phyloP scores from a whole-genome alignment of 2,329 filamentous ascomycete species.

The Ophiobolus disseminans region DNA sequence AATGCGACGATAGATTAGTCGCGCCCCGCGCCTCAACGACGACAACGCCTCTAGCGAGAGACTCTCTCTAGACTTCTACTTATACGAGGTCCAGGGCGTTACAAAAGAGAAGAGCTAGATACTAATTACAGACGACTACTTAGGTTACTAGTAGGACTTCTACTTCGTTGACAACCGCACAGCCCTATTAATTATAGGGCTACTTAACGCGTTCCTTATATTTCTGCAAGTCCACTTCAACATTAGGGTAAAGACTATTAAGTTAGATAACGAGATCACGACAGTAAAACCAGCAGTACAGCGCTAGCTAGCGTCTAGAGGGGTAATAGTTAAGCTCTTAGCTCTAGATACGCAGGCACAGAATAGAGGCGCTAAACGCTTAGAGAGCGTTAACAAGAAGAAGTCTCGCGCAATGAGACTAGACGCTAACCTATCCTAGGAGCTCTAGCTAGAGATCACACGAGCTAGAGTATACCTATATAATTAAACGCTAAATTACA shows the following conservation, averaged over 20 bases:
- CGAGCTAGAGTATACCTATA: slow-evolving; percentile 13
- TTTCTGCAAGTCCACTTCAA: slow-evolving; percentile 1
- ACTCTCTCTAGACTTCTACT: slow-evolving; percentile 4
- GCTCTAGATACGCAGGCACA: slow-evolving; percentile 11
- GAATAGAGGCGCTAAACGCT: slow-evolving; percentile 10
- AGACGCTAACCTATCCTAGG: slow-evolving; percentile 6
- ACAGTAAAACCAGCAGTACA: slow-evolving; percentile 2
- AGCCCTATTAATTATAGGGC: slow-evolving; percentile 1
- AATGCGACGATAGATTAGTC: background rate
- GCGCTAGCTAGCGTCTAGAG: background rate
- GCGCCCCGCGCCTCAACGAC: background rate
- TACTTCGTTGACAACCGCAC: slow-evolving; percentile 6
- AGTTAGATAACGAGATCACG: slow-evolving; percentile 4
- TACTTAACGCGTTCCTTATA: background rate
- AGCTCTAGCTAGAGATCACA: slow-evolving; percentile 8
- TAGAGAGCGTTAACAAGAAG: slow-evolving; percentile 8
- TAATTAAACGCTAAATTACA: slow-evolving; percentile 9
- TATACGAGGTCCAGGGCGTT: slow-evolving; percentile 2
- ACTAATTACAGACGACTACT: slow-evolving; percentile 1
- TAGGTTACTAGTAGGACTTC: background rate
- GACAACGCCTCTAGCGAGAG: background rate
- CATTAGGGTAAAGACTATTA: slow-evolving; percentile 10
- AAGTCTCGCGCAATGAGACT: slow-evolving; percentile 8
- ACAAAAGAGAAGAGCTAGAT: slow-evolving; percentile 7
- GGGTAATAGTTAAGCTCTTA: slow-evolving; percentile 5